Base-by-base conservation (phyloP, 139 green algal species). In the Tetraselmis striata region DNA sequence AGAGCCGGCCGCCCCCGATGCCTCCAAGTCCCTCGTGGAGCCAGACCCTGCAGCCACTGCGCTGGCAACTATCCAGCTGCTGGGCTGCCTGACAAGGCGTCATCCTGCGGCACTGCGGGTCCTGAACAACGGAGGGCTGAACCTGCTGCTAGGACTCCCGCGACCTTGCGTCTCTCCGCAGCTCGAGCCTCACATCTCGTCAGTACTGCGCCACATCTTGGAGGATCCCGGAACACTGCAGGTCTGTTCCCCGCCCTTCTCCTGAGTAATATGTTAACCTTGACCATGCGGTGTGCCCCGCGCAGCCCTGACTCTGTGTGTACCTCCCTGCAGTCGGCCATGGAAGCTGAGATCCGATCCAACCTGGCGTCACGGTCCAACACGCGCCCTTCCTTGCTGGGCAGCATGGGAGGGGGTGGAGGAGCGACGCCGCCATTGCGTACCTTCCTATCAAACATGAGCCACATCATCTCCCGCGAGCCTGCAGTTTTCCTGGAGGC, bases 331-430 rank as follows among this genome's bases (percentile, higher is more conserved):
- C 92, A 95, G 84, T 76, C 84, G 0, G 94, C 92, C 77, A 98
- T 99, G 96, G 96, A 98, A 85, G 81, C 89, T 0, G 95, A 98
- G 86, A 94, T 98, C 31, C 87, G 89, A 24, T 90, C 86, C 83
- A 85, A 84, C 59, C 86, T 98, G 31, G 77, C 84, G 31, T 32
- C 32, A 77, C 23, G 27, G 59, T 77, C 27, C 30, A 29, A 23
- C 77, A 22, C 45, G 27, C 28, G 76, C 26, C 76, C 27, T 18
- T 58, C 11, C 29, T 29, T 31, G 2, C 1, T 31, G 18, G 76
- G 28, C 2, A 18, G 76, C 76, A 25, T 29, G 0, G 81, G 79
- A 30, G 80, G 77, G 78, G 78, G 74, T 45, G 75, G 75, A 1
- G 23, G n/a, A 28, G 23, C 23, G 2, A 74, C 77, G 1, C 75